Base-by-base conservation (phyloP, 2,329 filamentous ascomycete genomes). In the Alternaria consortialis region DNA sequence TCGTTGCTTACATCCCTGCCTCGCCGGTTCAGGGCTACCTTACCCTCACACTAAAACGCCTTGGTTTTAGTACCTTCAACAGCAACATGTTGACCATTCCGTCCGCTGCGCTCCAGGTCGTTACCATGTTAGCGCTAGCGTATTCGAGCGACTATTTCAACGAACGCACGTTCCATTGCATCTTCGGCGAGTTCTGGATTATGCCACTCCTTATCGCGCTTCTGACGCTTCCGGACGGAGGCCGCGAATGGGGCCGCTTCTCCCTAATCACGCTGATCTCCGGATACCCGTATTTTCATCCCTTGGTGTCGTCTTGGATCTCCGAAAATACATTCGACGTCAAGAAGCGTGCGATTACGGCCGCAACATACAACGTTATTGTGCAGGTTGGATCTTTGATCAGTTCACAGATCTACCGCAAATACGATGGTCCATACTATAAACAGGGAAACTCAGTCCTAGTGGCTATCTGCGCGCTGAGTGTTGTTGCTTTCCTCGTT, bases 291-390 rank as follows among this genome's bases (percentile, higher is more conserved):
- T 82, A 81, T 55, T 77, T 80, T 48, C 84, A 89, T 68, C 86
- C 87, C 0, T 85, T 89, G 31, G 76, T 87, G 2, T 87, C 89
- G 0, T 87, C 84, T 0, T 85, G 87, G 75, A 88, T 84, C 2
- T 87, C 86, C 3, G 83, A 87, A 53, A 91, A 90, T 69, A 85
- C 87, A 2, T 87, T 88, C 63, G 82, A 84, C 1, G 87, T 91
- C 9, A 82, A 88, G 11, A 87, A 85, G 6, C 80, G 88, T 7
- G 86, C 88, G 1, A 86, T 91, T 1, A 86, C 86, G 0, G 85
- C 87, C 0, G 88, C 86, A 0, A 77, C 87, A n/a, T 90, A 90
- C 75, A 90, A 90, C 69, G 80, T 83, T 63, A 73, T 73, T 32
- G 79, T 81, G 12, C 80, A 82, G 51, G 68, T 76, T 7, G 77